Evolutionary conservation across 345 rosid genomes (phyloP).

Genomic region (Gynandropsis gynandra): DNA sequence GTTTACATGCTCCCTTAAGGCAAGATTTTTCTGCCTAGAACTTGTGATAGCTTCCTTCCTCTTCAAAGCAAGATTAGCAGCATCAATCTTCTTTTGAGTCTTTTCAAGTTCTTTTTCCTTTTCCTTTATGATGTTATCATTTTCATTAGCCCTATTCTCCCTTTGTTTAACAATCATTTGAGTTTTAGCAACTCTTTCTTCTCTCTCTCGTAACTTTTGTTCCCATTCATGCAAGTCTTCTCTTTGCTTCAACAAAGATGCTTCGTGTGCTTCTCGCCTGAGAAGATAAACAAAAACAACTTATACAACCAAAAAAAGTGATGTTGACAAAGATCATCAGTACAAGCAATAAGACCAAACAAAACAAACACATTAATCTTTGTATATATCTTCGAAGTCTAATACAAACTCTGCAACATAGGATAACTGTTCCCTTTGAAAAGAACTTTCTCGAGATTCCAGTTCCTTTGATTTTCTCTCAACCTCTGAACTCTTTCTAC

Average conservation of each 20-base stretch:
- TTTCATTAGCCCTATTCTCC: slow-evolving; percentile 86
- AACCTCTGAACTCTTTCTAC: slow-evolving; percentile 71
- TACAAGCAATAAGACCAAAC: neutral
- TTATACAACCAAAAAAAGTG: neutral
- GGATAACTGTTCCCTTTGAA: slow-evolving; percentile 68
- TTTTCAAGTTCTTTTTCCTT: slow-evolving; percentile 81
- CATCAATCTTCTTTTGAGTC: slow-evolving; percentile 63
- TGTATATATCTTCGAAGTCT: slow-evolving; percentile 1
- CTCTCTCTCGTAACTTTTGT: slow-evolving; percentile 74
- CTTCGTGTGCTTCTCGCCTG: slow-evolving; percentile 76
- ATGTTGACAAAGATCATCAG: neutral
- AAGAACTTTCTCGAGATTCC: slow-evolving; percentile 58
- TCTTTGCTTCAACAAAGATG: slow-evolving; percentile 66
- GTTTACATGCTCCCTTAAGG: slow-evolving; percentile 61
- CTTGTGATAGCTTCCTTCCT: slow-evolving; percentile 64
- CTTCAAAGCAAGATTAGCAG: slow-evolving; percentile 45
- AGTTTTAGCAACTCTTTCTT: slow-evolving; percentile 49
- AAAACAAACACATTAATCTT: neutral
- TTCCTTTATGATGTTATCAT: slow-evolving; percentile 54
- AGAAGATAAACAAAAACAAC: slow-evolving; percentile 7
- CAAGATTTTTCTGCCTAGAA: slow-evolving; percentile 49
- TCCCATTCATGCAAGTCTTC: slow-evolving; percentile 97
- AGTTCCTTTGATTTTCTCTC: slow-evolving; percentile 72
- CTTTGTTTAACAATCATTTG: slow-evolving; percentile 68
- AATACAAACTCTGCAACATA: slow-evolving; percentile 67